These are phyloP conservation scores for Lasiodiplodia citricola DNA, from an alignment of 2,329 filamentous ascomycete genomes.

Conservation along the genomic window DNA sequence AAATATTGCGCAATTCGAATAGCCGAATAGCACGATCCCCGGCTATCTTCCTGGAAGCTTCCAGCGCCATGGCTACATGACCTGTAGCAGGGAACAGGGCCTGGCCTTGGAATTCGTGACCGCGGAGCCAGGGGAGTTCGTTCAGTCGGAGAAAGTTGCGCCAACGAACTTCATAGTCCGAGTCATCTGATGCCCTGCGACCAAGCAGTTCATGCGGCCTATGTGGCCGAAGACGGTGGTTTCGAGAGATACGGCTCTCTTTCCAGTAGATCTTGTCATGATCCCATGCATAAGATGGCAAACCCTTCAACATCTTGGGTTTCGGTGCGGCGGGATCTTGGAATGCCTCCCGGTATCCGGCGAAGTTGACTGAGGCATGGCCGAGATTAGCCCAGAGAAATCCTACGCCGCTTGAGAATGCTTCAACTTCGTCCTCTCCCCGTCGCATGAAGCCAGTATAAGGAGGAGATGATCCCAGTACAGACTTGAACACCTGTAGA, in stretches of 20 bases:
- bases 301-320: neutral
- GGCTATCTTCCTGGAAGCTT: constrained; percentile 29
- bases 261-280: constrained; percentile 26
- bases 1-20: constrained; percentile 29
- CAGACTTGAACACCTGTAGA: constrained; percentile 40
- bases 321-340: neutral
- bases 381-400: constrained; percentile 29
- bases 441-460: constrained; percentile 35
- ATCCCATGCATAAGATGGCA: constrained; percentile 27
- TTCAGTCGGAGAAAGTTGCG: constrained; percentile 27
- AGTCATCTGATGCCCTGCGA: neutral
- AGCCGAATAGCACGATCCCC: constrained; percentile 22
- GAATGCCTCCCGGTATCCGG: neutral
- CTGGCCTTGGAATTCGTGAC: constrained; percentile 36
- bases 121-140: constrained; percentile 32
- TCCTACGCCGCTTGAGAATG: constrained; percentile 31
- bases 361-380: constrained; percentile 4
- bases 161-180: constrained; percentile 28
- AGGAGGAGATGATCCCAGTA: constrained; percentile 28
- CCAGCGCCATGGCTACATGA: constrained; percentile 48
- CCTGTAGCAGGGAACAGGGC: constrained; percentile 53
- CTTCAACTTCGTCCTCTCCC: constrained; percentile 34
- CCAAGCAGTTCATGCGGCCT: constrained; percentile 32
- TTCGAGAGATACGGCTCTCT: constrained; percentile 26
- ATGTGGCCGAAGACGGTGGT: constrained; percentile 23